Base-by-base conservation (phyloP, 176 grass and related monocot genomes). In the Oryza punctata region DNA sequence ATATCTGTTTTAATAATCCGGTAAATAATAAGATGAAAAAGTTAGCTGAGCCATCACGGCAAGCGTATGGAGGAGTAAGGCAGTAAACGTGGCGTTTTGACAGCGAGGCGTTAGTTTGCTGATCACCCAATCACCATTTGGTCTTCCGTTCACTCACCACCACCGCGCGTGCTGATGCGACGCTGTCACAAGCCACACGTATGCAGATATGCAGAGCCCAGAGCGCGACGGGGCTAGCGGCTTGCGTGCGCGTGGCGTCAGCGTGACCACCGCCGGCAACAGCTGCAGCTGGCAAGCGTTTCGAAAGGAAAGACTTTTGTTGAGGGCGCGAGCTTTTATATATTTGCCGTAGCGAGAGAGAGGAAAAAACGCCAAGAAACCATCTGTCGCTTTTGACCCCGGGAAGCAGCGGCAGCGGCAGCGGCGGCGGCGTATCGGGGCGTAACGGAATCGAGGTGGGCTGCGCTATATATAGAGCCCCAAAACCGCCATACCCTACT, bases 211-310 rank as follows among this genome's bases (percentile, higher is more conserved):
- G 84, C 78, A 73, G 23, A 16, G 6, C 7, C 18, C 41, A 27
- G 27, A 41, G 40, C 40, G 32, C 30, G 72, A 18, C 5, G 59
- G 4, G 10, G 10, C 24, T 0, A 6, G 33, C 1, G 5, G 65
- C 81, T 78, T 35, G 73, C 88, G 84, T 79, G 28, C 2, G 80
- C 79, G 13, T 90, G 79, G 88, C 84, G 88, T 87, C 88, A 87
- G 88, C 88, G 37, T 90, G 88, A 90, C 79, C 78, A 1, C 11
- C 72, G 19, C 15, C 19, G 23, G 8, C 27, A 16, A 33, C 81
- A 41, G 15, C 33, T 35, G 33, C 40, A 10, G 16, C 49, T 57
- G 52, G 52, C 52, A 57, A 16, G 28, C 67, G 35, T 70, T 61
- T 67, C 67, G 2, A 67, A 21, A 12, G 45, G 60, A 41, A 41